Base-by-base conservation (phyloP, 2,329 filamentous ascomycete genomes). In the Ascochyta fabae region DNA sequence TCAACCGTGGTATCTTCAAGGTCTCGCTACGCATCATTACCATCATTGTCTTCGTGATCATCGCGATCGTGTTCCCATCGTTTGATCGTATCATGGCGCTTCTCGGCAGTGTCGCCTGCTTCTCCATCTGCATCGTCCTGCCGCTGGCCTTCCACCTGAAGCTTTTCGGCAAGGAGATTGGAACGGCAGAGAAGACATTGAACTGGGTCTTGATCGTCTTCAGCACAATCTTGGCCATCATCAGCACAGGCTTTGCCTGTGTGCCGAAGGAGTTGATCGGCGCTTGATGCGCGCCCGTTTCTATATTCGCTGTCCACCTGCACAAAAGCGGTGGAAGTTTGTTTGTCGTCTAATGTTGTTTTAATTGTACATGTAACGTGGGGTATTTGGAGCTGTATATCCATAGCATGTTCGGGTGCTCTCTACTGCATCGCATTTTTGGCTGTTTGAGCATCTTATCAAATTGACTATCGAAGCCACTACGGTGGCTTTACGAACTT, bases 31-130 rank as follows among this genome's bases (percentile, higher is more conserved):
- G 90, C 36, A 76, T 96, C 2, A 59, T 84, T 15, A 86, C 87
- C 13, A 83, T 92, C 15, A 64, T 90, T n/a, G 62, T 89, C 2
- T 91, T 97, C 66, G 84, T 97, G 29, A 70, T 85, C 44, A 89
- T 97, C 56, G 87, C 93, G 6, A 85, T 90, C 38, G 63, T 88
- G 2, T 85, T 89, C 69, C 92, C 93, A 0, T 85, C 86, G 0
- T 96, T 96, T 69, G 92, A 96, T 72, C 88, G 88, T 48, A 93
- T 96, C 70, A 96, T 96, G 88, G 90, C 90, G 4, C 88, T 96
- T 59, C 87, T 98, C 78, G 94, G 95, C 12, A 91, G 90, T 35
- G 89, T 92, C 3, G 83, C 96, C 15, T 97, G 94, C 78, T 96
- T 96, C 67, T 91, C 91, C 16, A 96, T 98, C 62, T 98, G 94